Conservation (phyloP, 805 yeast species). For the Candida peoriensis region DNA sequence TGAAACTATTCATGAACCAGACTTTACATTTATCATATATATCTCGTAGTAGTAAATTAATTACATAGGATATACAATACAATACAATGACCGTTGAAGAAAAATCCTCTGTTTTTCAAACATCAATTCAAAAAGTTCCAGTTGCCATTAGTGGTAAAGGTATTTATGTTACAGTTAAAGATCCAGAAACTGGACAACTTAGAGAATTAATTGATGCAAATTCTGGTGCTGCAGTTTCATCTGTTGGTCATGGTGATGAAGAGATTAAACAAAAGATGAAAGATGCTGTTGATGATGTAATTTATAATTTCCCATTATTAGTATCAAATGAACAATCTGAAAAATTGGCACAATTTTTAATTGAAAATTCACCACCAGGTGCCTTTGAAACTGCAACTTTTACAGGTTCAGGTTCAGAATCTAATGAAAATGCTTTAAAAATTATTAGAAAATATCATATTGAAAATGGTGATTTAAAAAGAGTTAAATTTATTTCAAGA, state of each 20-base stretch:
- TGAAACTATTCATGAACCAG: too few species aligned
- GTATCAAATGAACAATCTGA: conserved; percentile 35
- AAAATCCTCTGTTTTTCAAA: conserved; percentile 26
- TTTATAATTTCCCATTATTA: conserved; percentile 32
- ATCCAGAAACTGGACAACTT: conserved; percentile 31
- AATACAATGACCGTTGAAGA: conserved; percentile 10
- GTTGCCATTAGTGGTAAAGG: conserved; percentile 36
- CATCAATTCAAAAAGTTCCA: conserved; percentile 27
- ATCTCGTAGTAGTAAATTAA: too few species aligned
- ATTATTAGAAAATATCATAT: conserved; percentile 44
- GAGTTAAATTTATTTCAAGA: conserved; percentile 41
- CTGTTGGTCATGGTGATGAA: conserved; percentile 40
- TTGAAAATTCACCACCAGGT: conserved; percentile 37
- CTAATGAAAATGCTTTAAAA: conserved; percentile 61
- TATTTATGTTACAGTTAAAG: conserved; percentile 29
- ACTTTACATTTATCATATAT: too few species aligned
- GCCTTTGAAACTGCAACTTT: conserved; percentile 38
- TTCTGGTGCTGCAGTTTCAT: conserved; percentile 50
- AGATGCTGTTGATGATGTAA: conserved; percentile 31
- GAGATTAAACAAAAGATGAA: conserved; percentile 36
- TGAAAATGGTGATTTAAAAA: conserved; percentile 37
- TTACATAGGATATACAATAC: too few species aligned
- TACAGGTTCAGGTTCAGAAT: conserved; percentile 61
- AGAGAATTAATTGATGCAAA: conserved; percentile 35
- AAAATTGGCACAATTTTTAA: conserved; percentile 37